Evolutionary conservation across 768 basidiomycete species (phyloP).

Genomic region (Mycena crocata): DNA sequence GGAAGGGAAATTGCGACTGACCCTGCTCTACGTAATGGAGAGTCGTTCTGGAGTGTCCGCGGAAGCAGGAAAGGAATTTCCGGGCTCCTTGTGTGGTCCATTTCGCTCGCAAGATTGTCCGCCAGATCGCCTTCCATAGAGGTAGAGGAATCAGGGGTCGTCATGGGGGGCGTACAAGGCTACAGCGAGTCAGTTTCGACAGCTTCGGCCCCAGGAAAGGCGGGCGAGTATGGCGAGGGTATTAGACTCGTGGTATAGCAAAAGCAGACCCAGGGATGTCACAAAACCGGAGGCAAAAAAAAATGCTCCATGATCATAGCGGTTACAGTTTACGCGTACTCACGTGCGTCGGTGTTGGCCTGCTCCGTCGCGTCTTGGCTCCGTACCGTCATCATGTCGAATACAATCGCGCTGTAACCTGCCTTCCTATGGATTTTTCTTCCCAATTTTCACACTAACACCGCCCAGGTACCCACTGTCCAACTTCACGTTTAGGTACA

Average conservation of each 20-base stretch:
- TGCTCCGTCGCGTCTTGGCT: background rate
- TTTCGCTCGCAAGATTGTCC: slow-evolving; percentile 4
- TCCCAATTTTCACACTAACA: slow-evolving; percentile 17
- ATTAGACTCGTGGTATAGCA: background rate
- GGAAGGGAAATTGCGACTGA: slow-evolving; percentile 47
- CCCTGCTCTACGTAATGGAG: slow-evolving; percentile 66
- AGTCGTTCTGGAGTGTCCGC: slow-evolving; percentile 46
- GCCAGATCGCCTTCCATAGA: no score
- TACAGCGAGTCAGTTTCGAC: background rate
- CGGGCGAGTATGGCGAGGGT: background rate
- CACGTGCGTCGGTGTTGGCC: background rate
- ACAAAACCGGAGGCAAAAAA: background rate
- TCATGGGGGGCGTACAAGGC: background rate
- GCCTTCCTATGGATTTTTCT: slow-evolving; percentile 25
- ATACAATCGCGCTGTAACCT: slow-evolving; percentile 65
- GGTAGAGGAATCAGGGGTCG: slow-evolving; percentile 19
- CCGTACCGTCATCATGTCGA: slow-evolving; percentile 55
- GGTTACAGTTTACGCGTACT: background rate
- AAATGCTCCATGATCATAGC: background rate
- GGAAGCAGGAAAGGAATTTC: slow-evolving; percentile 24
- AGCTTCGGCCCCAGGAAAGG: background rate
- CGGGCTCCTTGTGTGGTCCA: slow-evolving; percentile 27
- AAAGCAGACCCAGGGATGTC: background rate
- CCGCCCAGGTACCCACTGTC: slow-evolving; percentile 79
- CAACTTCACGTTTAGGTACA: slow-evolving; percentile 91